These are phyloP conservation scores for Musa acuminata DNA, from an alignment of 176 grass and related monocot species.

Conservation along the genomic window DNA sequence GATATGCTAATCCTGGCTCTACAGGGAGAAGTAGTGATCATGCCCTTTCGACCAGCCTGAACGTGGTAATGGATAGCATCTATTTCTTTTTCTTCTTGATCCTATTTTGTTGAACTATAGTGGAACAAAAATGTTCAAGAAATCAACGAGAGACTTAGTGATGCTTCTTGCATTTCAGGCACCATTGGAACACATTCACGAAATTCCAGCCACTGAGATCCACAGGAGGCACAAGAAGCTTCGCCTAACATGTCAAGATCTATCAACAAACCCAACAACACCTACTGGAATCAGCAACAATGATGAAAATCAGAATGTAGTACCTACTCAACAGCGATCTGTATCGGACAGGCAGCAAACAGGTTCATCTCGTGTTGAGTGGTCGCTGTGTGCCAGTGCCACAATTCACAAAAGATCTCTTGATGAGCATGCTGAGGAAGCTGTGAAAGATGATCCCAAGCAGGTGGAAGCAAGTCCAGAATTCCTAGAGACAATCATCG, in stretches of 20 bases:
- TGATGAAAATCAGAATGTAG: constrained; percentile 42
- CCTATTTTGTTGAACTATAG: too few species aligned
- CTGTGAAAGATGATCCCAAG: neutral
- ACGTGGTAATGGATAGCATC: constrained; percentile 7
- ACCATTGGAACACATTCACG: neutral
- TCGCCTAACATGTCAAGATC: constrained; percentile 36
- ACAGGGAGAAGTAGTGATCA: constrained; percentile 18
- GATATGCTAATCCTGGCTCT: constrained; percentile 51
- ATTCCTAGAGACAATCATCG: constrained; percentile 20
- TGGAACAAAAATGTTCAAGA: neutral
- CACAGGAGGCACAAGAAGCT: constrained; percentile 22
- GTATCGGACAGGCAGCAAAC: neutral
- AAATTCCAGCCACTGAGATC: neutral
- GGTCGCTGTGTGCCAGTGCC: neutral
- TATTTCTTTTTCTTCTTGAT: neutral
- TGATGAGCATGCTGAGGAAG: neutral
- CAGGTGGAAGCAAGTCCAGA: neutral
- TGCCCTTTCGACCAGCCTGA: neutral
- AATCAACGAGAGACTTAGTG: neutral
- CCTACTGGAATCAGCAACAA: constrained; percentile 28
- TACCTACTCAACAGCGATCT: constrained; percentile 4
- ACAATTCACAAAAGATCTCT: neutral
- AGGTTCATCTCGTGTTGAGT: neutral
- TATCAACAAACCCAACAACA: constrained; percentile 40
- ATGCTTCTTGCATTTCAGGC: neutral